A percentile compares a stretch with the other conserved stretches of the same genome.
These are phyloP conservation scores for Eragrostis curvula DNA, from an alignment of 176 grass and related monocot genomes.

Conservation along the genomic window DNA sequence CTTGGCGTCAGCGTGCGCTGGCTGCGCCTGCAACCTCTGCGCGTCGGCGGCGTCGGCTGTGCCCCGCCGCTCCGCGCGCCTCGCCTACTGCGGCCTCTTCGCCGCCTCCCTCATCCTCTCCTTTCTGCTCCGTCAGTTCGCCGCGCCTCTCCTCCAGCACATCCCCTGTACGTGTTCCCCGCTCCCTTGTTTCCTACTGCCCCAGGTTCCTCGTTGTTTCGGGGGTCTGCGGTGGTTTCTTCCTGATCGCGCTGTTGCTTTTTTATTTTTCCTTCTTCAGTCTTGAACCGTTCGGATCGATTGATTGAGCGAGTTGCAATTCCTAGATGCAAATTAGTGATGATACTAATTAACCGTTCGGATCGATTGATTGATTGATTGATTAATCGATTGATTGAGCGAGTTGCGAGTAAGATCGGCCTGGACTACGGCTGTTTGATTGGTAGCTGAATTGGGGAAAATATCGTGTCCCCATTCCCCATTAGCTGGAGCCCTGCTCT, in stretches of 20 bases:
- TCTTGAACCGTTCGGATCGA: neutral
- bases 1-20: conserved; percentile 76
- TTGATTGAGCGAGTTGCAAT: neutral
- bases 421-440: neutral
- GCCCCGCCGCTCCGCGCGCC: conserved; percentile 77
- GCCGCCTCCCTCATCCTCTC: conserved; percentile 54
- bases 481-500: neutral
- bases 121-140: conserved; percentile 60
- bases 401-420: conserved; percentile 9
- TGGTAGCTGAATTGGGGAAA: conserved; percentile 11
- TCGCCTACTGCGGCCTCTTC: conserved; percentile 59
- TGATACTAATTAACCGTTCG: neutral
- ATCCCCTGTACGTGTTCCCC: conserved; percentile 40
- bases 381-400: too few relatives aligned
- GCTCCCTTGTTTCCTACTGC: neutral
- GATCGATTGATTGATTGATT: too few relatives aligned
- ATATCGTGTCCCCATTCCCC: neutral
- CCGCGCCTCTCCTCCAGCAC: conserved; percentile 52
- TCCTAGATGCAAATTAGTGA: neutral
- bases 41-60: conserved; percentile 70
- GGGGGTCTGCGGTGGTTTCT: neutral
- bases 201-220: neutral
- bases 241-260: conserved; percentile 6
- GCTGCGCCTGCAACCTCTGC: conserved; percentile 90
- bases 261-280: neutral